These are phyloP conservation scores for Cruciata laevipes DNA, from an alignment of 257 asterid genomes.

Conservation along the genomic window DNA sequence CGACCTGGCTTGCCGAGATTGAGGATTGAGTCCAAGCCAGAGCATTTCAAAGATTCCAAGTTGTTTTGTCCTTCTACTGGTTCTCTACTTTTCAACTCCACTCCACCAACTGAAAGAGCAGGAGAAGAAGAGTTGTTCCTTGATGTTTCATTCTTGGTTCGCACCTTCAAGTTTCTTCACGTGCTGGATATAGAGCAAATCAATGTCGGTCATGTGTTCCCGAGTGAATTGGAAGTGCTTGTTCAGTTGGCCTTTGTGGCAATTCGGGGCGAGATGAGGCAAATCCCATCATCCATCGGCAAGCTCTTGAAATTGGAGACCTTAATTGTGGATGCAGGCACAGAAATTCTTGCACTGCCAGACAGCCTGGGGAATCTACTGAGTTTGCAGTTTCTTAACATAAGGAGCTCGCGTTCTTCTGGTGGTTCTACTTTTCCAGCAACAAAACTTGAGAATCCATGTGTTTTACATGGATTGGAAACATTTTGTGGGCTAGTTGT, in stretches of 20 bases:
- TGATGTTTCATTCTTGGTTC: not conserved
- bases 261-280: not conserved
- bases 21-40: not conserved
- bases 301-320: slow-evolving; percentile 5
- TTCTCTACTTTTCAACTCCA: not conserved
- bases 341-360: not conserved
- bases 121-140: not conserved
- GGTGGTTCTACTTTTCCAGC: not conserved
- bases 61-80: not conserved
- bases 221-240: not conserved
- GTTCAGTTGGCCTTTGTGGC: slow-evolving; percentile 11
- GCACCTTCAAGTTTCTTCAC: not conserved
- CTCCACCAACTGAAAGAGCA: not conserved
- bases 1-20: not conserved
- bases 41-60: not conserved
- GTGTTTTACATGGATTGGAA: not conserved
- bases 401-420: not conserved
- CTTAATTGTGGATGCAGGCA: not conserved
- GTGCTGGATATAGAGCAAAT: slow-evolving; percentile 8
- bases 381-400: not conserved
- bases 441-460: not conserved
- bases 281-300: slow-evolving; percentile 3
- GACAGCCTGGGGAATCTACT: not conserved
- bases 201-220: not conserved
- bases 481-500: not conserved